Conservation (phyloP, 2,329 filamentous ascomycete species). For the Talaromyces sp. region DNA sequence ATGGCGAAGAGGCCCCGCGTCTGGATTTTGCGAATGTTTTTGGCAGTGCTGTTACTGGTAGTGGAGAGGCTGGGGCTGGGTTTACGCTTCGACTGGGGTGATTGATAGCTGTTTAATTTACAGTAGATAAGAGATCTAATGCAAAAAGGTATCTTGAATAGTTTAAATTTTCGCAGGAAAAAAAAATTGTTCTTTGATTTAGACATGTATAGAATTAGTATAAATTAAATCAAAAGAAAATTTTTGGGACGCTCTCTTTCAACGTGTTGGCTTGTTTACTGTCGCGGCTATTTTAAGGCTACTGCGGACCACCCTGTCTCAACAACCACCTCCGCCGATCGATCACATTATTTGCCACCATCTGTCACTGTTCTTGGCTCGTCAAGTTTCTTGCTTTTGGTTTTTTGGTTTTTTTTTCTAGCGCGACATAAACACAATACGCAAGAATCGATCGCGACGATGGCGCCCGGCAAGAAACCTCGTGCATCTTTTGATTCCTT, state of each 20-base stretch:
- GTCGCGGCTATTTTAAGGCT: neutral
- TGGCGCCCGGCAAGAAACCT: conserved; percentile 28
- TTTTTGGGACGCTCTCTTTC: neutral
- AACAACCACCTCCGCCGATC: neutral
- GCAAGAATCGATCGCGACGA: neutral
- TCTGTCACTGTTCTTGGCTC: neutral
- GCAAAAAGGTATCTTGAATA: neutral
- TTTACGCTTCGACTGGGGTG: conserved; percentile 56
- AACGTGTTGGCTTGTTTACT: neutral
- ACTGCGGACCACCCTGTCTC: neutral
- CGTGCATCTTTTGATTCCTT: conserved; percentile 47
- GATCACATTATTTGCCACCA: neutral
- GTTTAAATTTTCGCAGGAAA: neutral
- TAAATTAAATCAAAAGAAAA: neutral
- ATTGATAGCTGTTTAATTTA: neutral
- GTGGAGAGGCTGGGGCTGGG: conserved; percentile 56
- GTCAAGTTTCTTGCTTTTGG: neutral
- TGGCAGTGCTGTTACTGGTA: conserved; percentile 58
- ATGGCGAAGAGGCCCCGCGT: conserved; percentile 64
- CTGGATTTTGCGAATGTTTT: conserved; percentile 70
- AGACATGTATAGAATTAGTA: neutral
- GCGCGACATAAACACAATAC: neutral
- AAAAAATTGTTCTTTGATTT: no score
- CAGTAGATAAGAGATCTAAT: neutral
- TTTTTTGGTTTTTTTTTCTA: neutral